These are phyloP conservation scores for Chlorella vulgaris DNA, from an alignment of 139 green algal species.

Conservation along the genomic window DNA sequence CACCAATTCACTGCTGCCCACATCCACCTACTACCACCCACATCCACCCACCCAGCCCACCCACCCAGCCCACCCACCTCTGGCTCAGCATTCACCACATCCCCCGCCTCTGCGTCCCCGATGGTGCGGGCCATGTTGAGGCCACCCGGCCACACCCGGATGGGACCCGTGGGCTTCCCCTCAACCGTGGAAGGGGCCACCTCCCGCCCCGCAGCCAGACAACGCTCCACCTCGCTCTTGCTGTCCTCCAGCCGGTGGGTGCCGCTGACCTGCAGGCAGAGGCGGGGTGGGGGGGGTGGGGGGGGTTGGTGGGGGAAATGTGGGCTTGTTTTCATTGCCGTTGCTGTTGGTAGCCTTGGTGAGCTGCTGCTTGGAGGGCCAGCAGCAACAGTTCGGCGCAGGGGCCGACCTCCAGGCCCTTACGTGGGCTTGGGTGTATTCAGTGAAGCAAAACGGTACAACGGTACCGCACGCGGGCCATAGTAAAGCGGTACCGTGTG, in stretches of 20 bases:
- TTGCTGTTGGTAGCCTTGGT: too few species aligned
- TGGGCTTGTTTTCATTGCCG: too few species aligned
- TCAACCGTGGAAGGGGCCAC: slow-evolving; percentile 41
- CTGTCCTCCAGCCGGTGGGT: slow-evolving; percentile 79
- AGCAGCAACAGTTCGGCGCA: too few species aligned
- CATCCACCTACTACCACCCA: background rate
- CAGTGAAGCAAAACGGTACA: too few species aligned
- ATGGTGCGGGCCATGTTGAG: slow-evolving; percentile 88
- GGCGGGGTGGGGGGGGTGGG: background rate
- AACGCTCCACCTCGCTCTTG: slow-evolving; percentile 68
- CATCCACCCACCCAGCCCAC: background rate
- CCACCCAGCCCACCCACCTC: slow-evolving; percentile 51
- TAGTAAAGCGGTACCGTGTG: too few species aligned
- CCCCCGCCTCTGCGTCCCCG: slow-evolving; percentile 71
- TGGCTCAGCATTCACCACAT: slow-evolving; percentile 50
- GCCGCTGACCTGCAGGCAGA: slow-evolving; percentile 45
- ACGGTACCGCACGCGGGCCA: too few species aligned
- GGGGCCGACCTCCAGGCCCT: too few species aligned
- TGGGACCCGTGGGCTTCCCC: slow-evolving; percentile 63
- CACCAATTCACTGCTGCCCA: too few species aligned
- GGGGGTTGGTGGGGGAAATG: background rate
- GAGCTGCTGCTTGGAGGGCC: too few species aligned
- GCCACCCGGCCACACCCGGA: slow-evolving; percentile 90
- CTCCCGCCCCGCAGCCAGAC: slow-evolving; percentile 59
- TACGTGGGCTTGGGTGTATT: too few species aligned